Percentiles rank a stretch among this genome's conserved stretches.
Evolutionary conservation across 768 basidiomycete genomes (phyloP).

Genomic region (Mycena olivaceomarginata): DNA sequence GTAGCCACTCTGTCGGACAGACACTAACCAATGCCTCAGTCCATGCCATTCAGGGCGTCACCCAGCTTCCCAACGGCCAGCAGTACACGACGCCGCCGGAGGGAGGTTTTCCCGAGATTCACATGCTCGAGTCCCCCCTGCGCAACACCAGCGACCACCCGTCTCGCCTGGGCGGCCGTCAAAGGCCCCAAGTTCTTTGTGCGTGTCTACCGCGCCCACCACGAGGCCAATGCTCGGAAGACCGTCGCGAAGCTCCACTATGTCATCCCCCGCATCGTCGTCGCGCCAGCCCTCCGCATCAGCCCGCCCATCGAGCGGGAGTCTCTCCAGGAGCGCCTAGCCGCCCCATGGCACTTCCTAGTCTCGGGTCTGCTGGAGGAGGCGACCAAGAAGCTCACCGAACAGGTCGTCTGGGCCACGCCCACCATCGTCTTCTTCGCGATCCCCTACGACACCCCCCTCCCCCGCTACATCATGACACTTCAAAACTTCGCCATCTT

Average conservation of each 20-base stretch:
- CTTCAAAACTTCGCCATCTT: slow-evolving; percentile 7
- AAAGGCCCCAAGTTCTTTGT: slow-evolving; percentile 10
- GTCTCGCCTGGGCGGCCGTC: not conserved
- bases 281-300: slow-evolving; percentile 5
- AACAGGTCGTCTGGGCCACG: slow-evolving; percentile 14
- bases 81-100: too few species aligned
- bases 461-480: slow-evolving; percentile 21
- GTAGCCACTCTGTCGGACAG: too few species aligned
- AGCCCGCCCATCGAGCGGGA: not conserved
- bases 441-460: not conserved
- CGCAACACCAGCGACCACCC: slow-evolving; percentile 14
- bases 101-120: too few species aligned
- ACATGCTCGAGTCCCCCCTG: too few species aligned
- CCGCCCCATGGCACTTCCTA: slow-evolving; percentile 35
- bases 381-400: not conserved
- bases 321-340: slow-evolving; percentile 24
- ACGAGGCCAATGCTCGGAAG: not conserved
- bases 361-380: not conserved
- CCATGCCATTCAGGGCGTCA: too few species aligned
- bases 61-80: too few species aligned
- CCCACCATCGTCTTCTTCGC: slow-evolving; percentile 24
- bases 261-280: slow-evolving; percentile 21
- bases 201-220: not conserved
- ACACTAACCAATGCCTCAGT: too few species aligned
- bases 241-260: not conserved